Evolutionary conservation across 2,329 filamentous ascomycete genomes (phyloP), one percentile per base, ranked within the genome.

Genomic region (Colletotrichum sp.): DNA sequence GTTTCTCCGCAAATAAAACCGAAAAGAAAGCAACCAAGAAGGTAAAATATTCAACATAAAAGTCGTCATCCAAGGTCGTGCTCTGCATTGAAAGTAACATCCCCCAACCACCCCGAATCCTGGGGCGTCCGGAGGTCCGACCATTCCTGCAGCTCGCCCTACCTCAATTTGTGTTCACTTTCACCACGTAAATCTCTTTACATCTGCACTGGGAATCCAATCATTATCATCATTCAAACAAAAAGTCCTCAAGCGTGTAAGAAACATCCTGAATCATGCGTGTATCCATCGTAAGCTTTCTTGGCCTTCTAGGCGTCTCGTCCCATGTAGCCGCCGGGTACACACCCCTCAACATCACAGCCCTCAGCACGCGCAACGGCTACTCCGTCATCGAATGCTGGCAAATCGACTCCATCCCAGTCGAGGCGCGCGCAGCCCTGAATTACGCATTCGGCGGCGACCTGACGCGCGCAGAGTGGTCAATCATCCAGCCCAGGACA

Each of bases 341-440:
- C 39, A 34, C 71, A 7, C 59, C 74, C 26, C 81, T 88, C 28
- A 88, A 87, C 77, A 76, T 89, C 68, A 89, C 87, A 6, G 83
- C 86, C 21, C 75, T 88, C 30, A 79, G 79, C 59, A 84, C 83
- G 2, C 78, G 76, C 18, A 80, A 85, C 69, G 84, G 84, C 70
- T 80, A 80, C 6, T 89, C 87, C 10, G 82, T 82, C 9, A 78
- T 89, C 6, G 85, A 88, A 80, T 89, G 87, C 83, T 89, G 87
- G 87, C 83, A 86, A 72, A 78, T 89, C 34, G n/a, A 49, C 8
- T 66, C 75, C 8, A 28, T 75, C 13, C 75, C 75, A 10, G 78
- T 80, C 24, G 79, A 80, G 4, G 82, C 82, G 59, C 80, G 79
- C 77, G 80, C 81, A 3, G 83, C 83, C 3, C 65, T 78, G 57